Evolutionary conservation across 225 moss, liverwort and hornwort genomes (phyloP).

Genomic region (Pseudoscleropodium purum): DNA sequence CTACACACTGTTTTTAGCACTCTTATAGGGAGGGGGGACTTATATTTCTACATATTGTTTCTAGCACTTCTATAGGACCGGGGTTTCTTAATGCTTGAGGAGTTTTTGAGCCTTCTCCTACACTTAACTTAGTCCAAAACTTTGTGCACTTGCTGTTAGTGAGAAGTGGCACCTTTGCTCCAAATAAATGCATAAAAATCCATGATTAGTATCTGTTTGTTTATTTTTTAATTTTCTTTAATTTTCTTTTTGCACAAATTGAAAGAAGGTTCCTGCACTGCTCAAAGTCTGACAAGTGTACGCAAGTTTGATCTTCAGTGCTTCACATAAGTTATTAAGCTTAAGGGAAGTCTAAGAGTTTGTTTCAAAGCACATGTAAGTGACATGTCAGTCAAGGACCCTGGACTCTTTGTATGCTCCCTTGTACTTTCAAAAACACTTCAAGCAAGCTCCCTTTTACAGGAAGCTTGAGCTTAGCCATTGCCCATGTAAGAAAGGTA

Average conservation of each 20-base stretch:
- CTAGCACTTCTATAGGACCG: too few relatives aligned
- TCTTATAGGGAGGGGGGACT: too few relatives aligned
- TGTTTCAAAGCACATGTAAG: neutral
- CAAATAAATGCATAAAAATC: neutral
- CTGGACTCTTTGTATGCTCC: neutral
- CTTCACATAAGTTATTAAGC: neutral
- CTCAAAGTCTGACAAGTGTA: neutral
- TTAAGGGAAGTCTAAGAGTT: neutral
- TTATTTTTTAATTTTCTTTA: too few relatives aligned
- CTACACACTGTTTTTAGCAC: too few relatives aligned
- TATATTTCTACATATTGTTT: too few relatives aligned
- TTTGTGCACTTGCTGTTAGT: neutral
- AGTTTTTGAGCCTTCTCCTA: too few relatives aligned
- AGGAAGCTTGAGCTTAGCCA: neutral
- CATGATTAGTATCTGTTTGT: neutral
- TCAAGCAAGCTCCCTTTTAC: neutral
- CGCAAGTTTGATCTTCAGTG: neutral
- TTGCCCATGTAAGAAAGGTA: too few relatives aligned
- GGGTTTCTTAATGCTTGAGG: too few relatives aligned
- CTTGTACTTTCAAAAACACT: neutral
- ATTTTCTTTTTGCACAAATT: neutral
- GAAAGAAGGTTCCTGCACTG: neutral
- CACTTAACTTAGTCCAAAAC: neutral
- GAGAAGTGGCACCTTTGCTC: neutral
- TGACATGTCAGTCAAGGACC: neutral